Evolutionary conservation across 2,329 filamentous ascomycete genomes (phyloP).

Genomic region (Colletotrichum navitas): DNA sequence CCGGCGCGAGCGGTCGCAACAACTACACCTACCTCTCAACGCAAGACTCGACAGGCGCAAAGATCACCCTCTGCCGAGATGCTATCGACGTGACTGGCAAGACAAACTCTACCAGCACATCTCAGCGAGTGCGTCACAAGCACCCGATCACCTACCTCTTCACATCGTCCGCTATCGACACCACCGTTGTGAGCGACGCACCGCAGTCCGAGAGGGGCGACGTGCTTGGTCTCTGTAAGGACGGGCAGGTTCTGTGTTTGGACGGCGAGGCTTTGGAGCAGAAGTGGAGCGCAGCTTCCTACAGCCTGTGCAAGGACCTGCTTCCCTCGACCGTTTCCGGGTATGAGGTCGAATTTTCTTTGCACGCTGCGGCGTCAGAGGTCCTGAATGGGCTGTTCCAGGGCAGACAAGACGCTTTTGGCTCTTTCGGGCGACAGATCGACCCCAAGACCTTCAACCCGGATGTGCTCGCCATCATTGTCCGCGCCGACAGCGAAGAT

Average conservation of each 20-base stretch:
- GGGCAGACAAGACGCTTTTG: conserved; percentile 64
- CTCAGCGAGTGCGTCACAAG: conserved; percentile 50
- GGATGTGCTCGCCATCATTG: conserved; percentile 68
- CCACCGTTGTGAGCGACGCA: conserved; percentile 14
- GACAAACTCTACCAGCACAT: conserved; percentile 63
- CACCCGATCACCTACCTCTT: conserved; percentile 59
- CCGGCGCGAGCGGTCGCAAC: conserved; percentile 61
- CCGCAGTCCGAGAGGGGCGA: conserved; percentile 45
- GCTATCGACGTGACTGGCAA: conserved; percentile 63
- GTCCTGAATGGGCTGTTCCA: conserved; percentile 68
- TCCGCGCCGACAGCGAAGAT: conserved; percentile 47
- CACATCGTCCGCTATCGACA: conserved; percentile 47
- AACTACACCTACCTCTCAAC: conserved; percentile 74
- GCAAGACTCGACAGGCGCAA: conserved; percentile 59
- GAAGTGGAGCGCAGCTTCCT: conserved; percentile 61
- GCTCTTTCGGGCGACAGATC: conserved; percentile 63
- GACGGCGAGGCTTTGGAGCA: conserved; percentile 66
- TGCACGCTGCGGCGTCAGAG: conserved; percentile 60
- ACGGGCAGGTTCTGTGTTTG: conserved; percentile 72
- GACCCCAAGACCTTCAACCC: conserved; percentile 59
- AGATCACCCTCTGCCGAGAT: conserved; percentile 72
- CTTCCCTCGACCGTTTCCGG: conserved; percentile 49
- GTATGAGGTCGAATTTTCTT: conserved; percentile 64
- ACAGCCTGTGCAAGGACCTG: conserved; percentile 58
- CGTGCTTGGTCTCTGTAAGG: conserved; percentile 69